Base-by-base conservation (phyloP, 2,329 filamentous ascomycete species). In the Fusarium torreyae region DNA sequence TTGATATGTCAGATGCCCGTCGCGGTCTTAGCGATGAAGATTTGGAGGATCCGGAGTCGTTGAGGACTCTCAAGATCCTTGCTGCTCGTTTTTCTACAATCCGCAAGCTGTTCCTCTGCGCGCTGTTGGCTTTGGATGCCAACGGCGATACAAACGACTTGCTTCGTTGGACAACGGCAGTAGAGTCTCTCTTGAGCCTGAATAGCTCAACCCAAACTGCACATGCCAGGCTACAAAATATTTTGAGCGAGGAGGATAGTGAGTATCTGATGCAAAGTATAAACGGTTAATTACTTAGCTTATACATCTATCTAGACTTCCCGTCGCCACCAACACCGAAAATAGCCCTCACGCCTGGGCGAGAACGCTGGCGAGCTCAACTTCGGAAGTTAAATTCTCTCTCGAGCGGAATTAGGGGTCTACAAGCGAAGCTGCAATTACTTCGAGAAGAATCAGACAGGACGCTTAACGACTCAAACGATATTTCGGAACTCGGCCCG, bases 361-460 rank as follows among this genome's bases (percentile, higher is more conserved):
- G 91, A 54, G 94, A 98, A 75, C 89, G 93, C 63, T 91, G 95
- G 84, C 91, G 94, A 58, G 91, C 92, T 56, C 95, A 97, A 77
- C 87, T 98, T 60, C 91, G 94, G 63, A 95, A 97, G 77, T 88
- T 99, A 42, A 94, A 93, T 75, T 92, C 92, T 1, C 85, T 99
- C 34, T 97, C 94, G 1, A 93, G 94, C 57, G 94, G 94, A 17
- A 97, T 98, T 65, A 91, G 94, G 28, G 93, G 93, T 13, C 85
- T 99, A 49, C 95, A 98, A 80, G 96, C 96, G 36, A 99, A 98
- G 79, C 89, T 99, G 83, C 94, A 97, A 63, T 85, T 99, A 9
- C 82, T 98, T 56, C 90, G 94, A 50, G 96, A 99, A 78, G 94
- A 98, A 78, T 97, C 94, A 0, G 93, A 93, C 75, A 88, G 88